phyloP scores from a whole-genome alignment of 306 rosid genomes.

The Gastrolobium bilobum region DNA sequence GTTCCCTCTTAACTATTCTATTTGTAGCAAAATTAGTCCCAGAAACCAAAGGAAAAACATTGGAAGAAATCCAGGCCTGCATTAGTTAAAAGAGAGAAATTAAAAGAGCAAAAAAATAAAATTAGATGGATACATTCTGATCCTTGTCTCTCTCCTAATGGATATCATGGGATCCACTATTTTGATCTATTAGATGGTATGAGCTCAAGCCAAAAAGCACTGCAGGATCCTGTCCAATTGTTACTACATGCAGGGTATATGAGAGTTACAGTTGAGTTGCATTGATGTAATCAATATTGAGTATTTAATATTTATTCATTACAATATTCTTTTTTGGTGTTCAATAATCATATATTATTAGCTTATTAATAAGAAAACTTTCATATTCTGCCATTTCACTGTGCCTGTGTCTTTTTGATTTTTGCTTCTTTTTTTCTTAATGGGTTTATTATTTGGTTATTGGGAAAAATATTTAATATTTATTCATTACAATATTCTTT shows the following conservation, averaged over 20 bases:
- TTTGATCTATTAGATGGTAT: constrained; percentile 5
- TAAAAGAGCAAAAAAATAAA: background rate
- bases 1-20: constrained; percentile 70
- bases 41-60: constrained; percentile 95
- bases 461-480: background rate
- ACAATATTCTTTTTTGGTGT: constrained; percentile 7
- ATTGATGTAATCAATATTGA: background rate
- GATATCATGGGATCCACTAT: background rate
- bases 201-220: background rate
- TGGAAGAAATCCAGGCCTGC: constrained; percentile 84
- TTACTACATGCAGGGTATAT: background rate
- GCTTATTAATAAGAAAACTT: background rate
- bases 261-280: background rate
- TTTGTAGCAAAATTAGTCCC: constrained; percentile 83
- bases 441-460: background rate
- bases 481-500: background rate
- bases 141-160: background rate
- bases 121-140: background rate
- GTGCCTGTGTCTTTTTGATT: background rate
- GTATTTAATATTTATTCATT: background rate
- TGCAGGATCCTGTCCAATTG: background rate
- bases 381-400: background rate
- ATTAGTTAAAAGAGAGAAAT: constrained; percentile 55
- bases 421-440: background rate
- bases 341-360: constrained; percentile 6